Percentiles rank a stretch among this genome's conserved stretches.
Evolutionary conservation across 1,284 basidiomycete genomes (phyloP).

Genomic region (Ganoderma lucidum): DNA sequence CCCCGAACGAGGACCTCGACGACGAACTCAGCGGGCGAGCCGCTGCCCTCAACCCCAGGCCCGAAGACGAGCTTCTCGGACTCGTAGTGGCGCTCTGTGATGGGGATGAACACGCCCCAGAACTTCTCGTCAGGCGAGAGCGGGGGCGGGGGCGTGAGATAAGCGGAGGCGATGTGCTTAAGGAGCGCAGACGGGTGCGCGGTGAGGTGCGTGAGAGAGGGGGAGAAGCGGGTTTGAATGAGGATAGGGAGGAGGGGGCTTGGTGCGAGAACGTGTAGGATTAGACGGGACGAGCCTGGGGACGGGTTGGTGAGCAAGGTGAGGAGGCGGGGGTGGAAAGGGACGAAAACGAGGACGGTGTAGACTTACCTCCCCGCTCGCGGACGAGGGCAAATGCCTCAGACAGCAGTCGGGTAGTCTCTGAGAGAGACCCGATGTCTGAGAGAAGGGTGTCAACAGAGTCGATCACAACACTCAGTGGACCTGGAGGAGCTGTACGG

Average conservation of each 20-base stretch:
- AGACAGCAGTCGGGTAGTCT: conserved; percentile 59
- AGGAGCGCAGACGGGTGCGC: conserved; percentile 74
- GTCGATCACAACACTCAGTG: conserved; percentile 69
- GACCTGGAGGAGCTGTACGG: conserved; percentile 47
- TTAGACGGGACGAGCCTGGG: conserved; percentile 67
- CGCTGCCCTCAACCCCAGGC: conserved; percentile 57
- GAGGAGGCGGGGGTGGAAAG: background rate
- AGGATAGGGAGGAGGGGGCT: conserved; percentile 64
- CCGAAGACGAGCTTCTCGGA: conserved; percentile 69
- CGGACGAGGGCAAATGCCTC: conserved; percentile 53
- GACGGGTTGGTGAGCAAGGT: background rate
- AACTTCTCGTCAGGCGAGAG: conserved; percentile 69
- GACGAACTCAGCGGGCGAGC: conserved; percentile 54
- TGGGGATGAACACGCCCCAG: conserved; percentile 75
- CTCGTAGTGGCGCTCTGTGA: conserved; percentile 67
- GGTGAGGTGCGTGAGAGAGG: conserved; percentile 69
- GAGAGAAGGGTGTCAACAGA: conserved; percentile 68
- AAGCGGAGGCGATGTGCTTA: conserved; percentile 67
- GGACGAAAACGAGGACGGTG: background rate
- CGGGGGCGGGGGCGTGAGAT: conserved; percentile 75
- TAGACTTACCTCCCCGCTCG: conserved; percentile 54
- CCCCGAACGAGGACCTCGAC: conserved; percentile 70
- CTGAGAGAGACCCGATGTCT: conserved; percentile 63
- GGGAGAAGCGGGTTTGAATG: conserved; percentile 67
- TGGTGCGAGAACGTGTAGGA: conserved; percentile 65